Evolutionary conservation across 2,329 filamentous ascomycete species (phyloP).

Genomic region (Sphaceloma murrayae): DNA sequence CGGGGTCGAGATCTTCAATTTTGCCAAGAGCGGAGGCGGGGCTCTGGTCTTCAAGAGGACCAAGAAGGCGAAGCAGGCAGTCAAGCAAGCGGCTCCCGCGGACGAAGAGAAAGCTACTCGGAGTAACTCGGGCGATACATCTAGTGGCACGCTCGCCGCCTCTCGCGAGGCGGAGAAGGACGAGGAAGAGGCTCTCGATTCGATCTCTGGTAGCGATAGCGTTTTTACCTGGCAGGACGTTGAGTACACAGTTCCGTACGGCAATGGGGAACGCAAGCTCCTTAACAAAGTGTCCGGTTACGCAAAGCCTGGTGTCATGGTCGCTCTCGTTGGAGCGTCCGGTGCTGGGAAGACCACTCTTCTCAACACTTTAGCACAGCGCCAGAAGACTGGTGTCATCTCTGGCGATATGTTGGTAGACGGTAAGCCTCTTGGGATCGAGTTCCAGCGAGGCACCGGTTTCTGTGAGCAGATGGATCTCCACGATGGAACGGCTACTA

Average conservation of each 20-base stretch:
- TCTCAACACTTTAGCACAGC: conserved; percentile 65
- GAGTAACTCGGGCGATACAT: conserved; percentile 25
- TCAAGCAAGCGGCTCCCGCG: conserved; percentile 36
- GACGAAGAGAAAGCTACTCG: conserved; percentile 50
- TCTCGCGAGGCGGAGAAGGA: conserved; percentile 25
- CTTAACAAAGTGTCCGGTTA: conserved; percentile 65
- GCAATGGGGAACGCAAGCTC: conserved; percentile 52
- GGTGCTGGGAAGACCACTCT: conserved; percentile 79
- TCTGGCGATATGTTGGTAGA: conserved; percentile 65
- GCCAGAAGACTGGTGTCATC: conserved; percentile 56
- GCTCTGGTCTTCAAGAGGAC: conserved; percentile 63
- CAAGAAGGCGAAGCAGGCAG: conserved; percentile 50
- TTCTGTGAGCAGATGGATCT: conserved; percentile 66
- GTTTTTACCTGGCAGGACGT: conserved; percentile 65
- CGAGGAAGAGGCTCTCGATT: conserved; percentile 36
- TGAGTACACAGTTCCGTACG: conserved; percentile 62
- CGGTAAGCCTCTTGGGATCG: conserved; percentile 49
- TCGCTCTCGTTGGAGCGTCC: conserved; percentile 71
- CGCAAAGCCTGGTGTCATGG: conserved; percentile 69
- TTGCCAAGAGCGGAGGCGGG: conserved; percentile 53
- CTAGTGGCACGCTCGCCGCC: conserved; percentile 24
- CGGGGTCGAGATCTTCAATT: conserved; percentile 59
- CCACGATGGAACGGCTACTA: conserved; percentile 57
- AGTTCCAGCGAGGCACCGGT: conserved; percentile 60
- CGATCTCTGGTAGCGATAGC: conserved; percentile 49